Evolutionary conservation across 2,329 filamentous ascomycete species (phyloP), one percentile per base, ranked within the genome.

Genomic region (Karstenula rhodostoma): DNA sequence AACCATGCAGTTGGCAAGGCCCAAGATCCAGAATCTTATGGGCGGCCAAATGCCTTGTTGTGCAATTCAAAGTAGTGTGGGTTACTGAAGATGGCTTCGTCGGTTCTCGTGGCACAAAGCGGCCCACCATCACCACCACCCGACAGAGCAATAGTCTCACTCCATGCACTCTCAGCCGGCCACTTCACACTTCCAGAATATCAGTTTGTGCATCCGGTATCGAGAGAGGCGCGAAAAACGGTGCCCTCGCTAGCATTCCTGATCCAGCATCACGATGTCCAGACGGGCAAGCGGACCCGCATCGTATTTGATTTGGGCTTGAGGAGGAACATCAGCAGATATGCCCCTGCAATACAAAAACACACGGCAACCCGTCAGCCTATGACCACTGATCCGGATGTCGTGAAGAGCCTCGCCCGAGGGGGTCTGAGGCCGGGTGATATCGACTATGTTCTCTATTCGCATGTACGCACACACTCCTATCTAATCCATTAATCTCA

Each of bases 251-350:
- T 87, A 6, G 79, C 80, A 0, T 87, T 87, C 62, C 77, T 87
- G 3, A 80, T 87, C 43, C 80, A 79, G n/a, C 85, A 86, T 65
- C 73, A 75, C 2, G 74, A 79, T 4, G 69, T 69, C 22, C 67
- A 71, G 19, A 74, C 75, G 5, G 73, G 74, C 4, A 75, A 75
- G 27, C 63, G 67, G 1, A 76, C 73, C 63, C 76, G 68, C 56
- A 77, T 86, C 6, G 73, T 87, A 40, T 87, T 87, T 67, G 85
- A 87, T 60, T 76, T 87, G 0, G 85, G 85, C 0, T 67, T 87
- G 32, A 81, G 84, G 55, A 76, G 79, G 52, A 77, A 84, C 35
- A 62, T 81, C 6, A 69, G 69, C 17, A 73, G 75, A 52, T 87
- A 87, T 68, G 74, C 80, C 0, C 62, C 70, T 7, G 71, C 76